These are phyloP conservation scores for Eimeria falciformis DNA, from an alignment of 169 alveolate species.

Conservation along the genomic window DNA sequence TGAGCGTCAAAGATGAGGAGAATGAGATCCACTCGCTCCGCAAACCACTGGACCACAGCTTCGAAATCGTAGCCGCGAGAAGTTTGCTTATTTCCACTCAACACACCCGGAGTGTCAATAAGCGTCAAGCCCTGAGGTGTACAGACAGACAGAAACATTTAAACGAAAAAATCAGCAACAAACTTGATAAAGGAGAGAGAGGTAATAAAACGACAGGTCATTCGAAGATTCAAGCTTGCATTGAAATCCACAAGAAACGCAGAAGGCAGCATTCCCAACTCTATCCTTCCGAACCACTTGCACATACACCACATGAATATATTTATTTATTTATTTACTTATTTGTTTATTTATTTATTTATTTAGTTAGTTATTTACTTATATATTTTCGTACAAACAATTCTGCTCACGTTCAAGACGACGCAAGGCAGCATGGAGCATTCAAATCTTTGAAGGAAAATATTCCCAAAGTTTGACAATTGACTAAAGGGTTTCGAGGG, in stretches of 20 bases:
- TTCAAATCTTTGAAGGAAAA: conserved; percentile 85
- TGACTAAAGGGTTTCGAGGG: conserved; percentile 87
- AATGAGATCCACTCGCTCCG: conserved; percentile 86
- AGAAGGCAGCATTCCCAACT: no score
- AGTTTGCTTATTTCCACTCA: conserved; percentile 87
- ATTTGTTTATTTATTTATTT: no score
- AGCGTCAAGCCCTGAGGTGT: conserved; percentile 82
- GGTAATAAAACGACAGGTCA: no score
- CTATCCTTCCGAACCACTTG: no score
- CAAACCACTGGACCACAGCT: conserved; percentile 89
- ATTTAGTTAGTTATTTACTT: no score
- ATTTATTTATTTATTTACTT: no score
- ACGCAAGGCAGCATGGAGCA: conserved; percentile 79
- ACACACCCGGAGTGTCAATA: conserved; percentile 91
- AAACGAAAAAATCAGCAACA: neutral
- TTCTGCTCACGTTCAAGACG: conserved; percentile 56
- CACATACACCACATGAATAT: no score
- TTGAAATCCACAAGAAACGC: no score
- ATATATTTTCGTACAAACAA: no score
- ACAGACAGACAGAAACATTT: neutral
- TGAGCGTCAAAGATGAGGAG: conserved; percentile 88
- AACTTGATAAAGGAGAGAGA: neutral
- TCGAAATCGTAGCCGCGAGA: conserved; percentile 90
- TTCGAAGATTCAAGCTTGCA: no score
- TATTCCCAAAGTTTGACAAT: conserved; percentile 86